A percentile compares a stretch with the other conserved stretches of the same genome.
Conservation (phyloP, 352 stramenopile species). For the Phytophthora sansomeana region DNA sequence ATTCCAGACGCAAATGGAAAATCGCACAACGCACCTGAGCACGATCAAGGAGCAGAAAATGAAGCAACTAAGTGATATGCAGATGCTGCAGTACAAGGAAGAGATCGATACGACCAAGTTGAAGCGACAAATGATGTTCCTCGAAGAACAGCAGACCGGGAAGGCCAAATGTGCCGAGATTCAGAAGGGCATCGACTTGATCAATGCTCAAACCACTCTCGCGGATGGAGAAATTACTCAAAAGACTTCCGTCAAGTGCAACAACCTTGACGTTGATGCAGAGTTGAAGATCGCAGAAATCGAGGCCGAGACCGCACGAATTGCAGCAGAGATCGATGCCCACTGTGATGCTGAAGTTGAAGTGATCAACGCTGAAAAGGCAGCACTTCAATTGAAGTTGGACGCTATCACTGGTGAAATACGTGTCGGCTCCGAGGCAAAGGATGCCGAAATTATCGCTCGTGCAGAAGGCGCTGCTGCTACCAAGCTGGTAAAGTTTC, state of each 20-base stretch:
- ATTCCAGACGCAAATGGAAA: conserved; percentile 73
- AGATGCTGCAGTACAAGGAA: conserved; percentile 60
- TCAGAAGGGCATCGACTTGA: conserved; percentile 57
- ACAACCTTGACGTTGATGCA: conserved; percentile 53
- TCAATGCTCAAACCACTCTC: conserved; percentile 58
- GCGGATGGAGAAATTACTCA: conserved; percentile 63
- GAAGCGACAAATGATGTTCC: conserved; percentile 47
- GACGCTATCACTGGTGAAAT: conserved; percentile 50
- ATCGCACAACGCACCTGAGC: conserved; percentile 70
- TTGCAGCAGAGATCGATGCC: conserved; percentile 48
- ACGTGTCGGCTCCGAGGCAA: conserved; percentile 33
- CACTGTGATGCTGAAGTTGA: conserved; percentile 55
- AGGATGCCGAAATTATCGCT: conserved; percentile 55
- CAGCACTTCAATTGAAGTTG: conserved; percentile 43
- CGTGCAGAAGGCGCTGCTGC: conserved; percentile 46
- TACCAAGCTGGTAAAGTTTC: conserved; percentile 53
- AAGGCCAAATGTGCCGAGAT: conserved; percentile 52
- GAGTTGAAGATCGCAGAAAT: conserved; percentile 55
- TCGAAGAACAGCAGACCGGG: conserved; percentile 64
- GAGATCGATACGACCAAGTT: conserved; percentile 55
- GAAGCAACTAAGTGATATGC: conserved; percentile 82
- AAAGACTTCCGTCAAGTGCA: conserved; percentile 55
- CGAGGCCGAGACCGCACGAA: conserved; percentile 54
- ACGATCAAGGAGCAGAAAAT: conserved; percentile 78
- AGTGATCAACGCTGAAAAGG: conserved; percentile 50